phyloP scores from a whole-genome alignment of 2,329 filamentous ascomycete genomes.

The Arthrobotrys conoides region DNA sequence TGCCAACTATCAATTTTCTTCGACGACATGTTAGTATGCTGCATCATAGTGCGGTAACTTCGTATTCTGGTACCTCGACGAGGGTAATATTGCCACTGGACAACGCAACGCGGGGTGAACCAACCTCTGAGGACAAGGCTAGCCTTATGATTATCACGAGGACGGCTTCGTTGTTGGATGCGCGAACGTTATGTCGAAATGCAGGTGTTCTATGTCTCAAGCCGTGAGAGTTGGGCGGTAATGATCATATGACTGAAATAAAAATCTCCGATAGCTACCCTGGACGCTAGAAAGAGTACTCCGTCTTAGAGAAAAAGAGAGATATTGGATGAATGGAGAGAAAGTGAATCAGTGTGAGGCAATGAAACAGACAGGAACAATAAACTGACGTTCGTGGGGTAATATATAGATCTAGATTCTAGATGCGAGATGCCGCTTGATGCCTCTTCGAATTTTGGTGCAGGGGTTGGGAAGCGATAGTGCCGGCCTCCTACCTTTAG shows the following conservation, averaged over 20 bases:
- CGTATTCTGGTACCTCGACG: conserved; percentile 30
- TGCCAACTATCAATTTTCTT: conserved; percentile 11
- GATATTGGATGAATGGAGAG: conserved; percentile 35
- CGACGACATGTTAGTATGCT: conserved; percentile 2
- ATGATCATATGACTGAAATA: conserved; percentile 25
- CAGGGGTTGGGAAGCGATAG: conserved; percentile 51
- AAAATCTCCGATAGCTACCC: conserved; percentile 41
- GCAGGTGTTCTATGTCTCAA: conserved; percentile 43
- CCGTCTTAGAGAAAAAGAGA: conserved; percentile 30
- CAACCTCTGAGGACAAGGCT: conserved; percentile 27
- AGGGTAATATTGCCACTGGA: conserved; percentile 40
- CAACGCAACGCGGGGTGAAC: conserved; percentile 60
- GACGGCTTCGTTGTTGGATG: conserved; percentile 8
- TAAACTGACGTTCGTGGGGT: conserved; percentile 55
- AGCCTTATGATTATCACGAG: conserved; percentile 21
- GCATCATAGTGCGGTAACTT: conserved; percentile 12
- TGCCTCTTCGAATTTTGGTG: conserved; percentile 47
- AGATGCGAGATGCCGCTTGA: conserved; percentile 59
- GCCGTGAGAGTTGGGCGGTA: conserved; percentile 38
- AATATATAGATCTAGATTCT: conserved; percentile 61
- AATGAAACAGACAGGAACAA: conserved; percentile 58
- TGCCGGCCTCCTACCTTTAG: conserved; percentile 43
- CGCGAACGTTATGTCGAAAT: conserved; percentile 20
- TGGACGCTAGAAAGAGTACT: conserved; percentile 19
- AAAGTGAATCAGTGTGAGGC: conserved; percentile 57